Evolutionary conservation across 2,329 filamentous ascomycete species (phyloP).

Genomic region (Dactylellina cionopaga): DNA sequence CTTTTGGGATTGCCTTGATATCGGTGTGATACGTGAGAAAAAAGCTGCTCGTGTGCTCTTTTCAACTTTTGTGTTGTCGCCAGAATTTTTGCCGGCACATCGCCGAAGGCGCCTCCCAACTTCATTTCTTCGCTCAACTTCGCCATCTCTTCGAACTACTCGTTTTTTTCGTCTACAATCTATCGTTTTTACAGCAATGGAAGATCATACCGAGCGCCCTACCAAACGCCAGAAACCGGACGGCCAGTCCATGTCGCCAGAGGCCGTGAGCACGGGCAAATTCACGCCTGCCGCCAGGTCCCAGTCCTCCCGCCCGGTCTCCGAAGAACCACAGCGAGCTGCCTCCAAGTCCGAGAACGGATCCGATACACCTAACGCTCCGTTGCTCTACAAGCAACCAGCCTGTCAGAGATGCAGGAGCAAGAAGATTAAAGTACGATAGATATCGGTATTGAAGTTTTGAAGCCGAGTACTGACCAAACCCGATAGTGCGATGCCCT

Average conservation of each 20-base stretch:
- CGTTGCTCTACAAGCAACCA: slow-evolving; percentile 49
- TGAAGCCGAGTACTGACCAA: slow-evolving; percentile 14
- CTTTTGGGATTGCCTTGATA: too few species aligned
- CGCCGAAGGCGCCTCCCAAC: slow-evolving; percentile 43
- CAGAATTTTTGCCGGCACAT: slow-evolving; percentile 45
- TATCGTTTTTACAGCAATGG: slow-evolving; percentile 27
- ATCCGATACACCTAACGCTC: slow-evolving; percentile 41
- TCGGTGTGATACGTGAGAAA: too few species aligned
- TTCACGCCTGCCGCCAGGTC: slow-evolving; percentile 46
- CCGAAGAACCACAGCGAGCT: slow-evolving; percentile 51
- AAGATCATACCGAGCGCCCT: slow-evolving; percentile 48
- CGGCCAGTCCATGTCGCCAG: slow-evolving; percentile 45
- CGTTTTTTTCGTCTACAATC: background rate
- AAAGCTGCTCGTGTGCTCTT: slow-evolving; percentile 41
- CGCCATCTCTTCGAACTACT: slow-evolving; percentile 8
- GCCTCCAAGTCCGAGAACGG: slow-evolving; percentile 45
- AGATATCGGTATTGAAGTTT: background rate
- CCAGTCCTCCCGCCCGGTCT: slow-evolving; percentile 50
- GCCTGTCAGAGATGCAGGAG: slow-evolving; percentile 53
- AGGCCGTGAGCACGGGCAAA: slow-evolving; percentile 29
- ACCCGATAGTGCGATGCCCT: slow-evolving; percentile 47
- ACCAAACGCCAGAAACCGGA: slow-evolving; percentile 51
- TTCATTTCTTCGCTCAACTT: slow-evolving; percentile 1
- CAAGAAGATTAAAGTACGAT: slow-evolving; percentile 52
- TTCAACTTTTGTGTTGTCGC: slow-evolving; percentile 50